phyloP scores from a whole-genome alignment of 768 basidiomycete species.

The Russula griseocarnosa region DNA sequence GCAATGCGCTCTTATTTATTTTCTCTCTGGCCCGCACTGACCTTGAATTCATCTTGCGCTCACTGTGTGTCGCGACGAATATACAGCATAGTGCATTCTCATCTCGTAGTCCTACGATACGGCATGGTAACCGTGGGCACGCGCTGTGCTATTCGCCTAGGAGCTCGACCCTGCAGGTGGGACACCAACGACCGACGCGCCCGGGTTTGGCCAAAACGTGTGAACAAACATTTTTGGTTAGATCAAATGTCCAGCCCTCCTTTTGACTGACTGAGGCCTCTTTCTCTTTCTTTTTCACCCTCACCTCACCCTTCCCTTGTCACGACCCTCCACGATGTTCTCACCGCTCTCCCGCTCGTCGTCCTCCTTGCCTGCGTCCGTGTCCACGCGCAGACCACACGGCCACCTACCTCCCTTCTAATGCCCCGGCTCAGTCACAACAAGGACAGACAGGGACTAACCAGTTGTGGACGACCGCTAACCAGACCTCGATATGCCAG shows the following conservation, averaged over 20 bases:
- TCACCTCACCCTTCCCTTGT: not conserved
- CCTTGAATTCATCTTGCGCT: not conserved
- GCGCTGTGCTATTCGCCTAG: too few species aligned
- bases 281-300: not conserved
- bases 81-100: not conserved
- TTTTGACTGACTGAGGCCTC: not conserved
- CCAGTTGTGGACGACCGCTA: slow-evolving; percentile 53
- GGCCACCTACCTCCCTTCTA: slow-evolving; percentile 49
- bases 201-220: not conserved
- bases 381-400: slow-evolving; percentile 38
- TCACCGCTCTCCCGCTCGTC: slow-evolving; percentile 14
- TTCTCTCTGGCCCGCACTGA: too few species aligned
- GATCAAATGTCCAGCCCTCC: not conserved
- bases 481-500: slow-evolving; percentile 62
- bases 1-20: too few species aligned
- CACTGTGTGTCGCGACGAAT: too few species aligned
- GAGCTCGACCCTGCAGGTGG: too few species aligned
- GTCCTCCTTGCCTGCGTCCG: slow-evolving; percentile 21
- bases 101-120: not conserved
- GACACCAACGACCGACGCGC: not conserved
- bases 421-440: slow-evolving; percentile 47
- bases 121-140: not conserved
- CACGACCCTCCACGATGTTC: slow-evolving; percentile 13
- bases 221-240: not conserved
- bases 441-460: slow-evolving; percentile 62